Evolutionary conservation across 371 early-diverging fungal genomes (phyloP).

Genomic region (Mitosporidium daphniae): DNA sequence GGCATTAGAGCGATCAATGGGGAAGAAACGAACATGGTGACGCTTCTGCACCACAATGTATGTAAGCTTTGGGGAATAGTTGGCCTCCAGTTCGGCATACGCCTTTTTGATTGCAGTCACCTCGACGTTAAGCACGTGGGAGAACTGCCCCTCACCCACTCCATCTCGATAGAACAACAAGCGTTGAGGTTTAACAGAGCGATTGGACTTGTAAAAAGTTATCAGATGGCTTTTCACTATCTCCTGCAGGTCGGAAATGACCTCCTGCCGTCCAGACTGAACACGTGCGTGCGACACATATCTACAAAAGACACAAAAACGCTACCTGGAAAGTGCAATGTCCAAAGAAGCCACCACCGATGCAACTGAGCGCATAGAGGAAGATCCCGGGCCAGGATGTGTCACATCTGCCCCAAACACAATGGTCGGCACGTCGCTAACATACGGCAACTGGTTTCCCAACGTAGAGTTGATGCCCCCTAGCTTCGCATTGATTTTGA

Average conservation of each 20-base stretch:
- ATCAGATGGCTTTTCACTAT: constrained; percentile 2
- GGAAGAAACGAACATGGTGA: constrained; percentile 71
- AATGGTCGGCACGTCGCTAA: constrained; percentile 36
- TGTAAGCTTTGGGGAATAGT: constrained; percentile 41
- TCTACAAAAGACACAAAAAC: no score
- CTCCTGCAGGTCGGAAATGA: constrained; percentile 26
- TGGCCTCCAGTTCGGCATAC: constrained; percentile 17
- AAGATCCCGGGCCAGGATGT: constrained; percentile 11
- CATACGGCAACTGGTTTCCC: no score
- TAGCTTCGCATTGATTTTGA: constrained; percentile 54
- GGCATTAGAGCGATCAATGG: constrained; percentile 10
- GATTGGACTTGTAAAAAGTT: constrained; percentile 1
- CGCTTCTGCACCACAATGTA: constrained; percentile 74
- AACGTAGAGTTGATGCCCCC: constrained; percentile 24
- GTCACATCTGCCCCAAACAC: constrained; percentile 81
- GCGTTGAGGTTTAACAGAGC: constrained; percentile 17
- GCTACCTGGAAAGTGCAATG: constrained; percentile 23
- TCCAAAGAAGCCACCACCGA: constrained; percentile 55
- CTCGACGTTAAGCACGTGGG: constrained; percentile 30
- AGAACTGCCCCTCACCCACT: constrained; percentile 57
- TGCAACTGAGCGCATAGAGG: constrained; percentile 36
- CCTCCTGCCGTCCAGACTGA: constrained; percentile 42
- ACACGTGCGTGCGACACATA: constrained; percentile 38
- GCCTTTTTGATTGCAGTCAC: constrained; percentile 31
- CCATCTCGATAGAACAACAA: constrained; percentile 74